These are phyloP conservation scores for Xanthoconium separans DNA, from an alignment of 1,284 basidiomycete species.

Conservation along the genomic window DNA sequence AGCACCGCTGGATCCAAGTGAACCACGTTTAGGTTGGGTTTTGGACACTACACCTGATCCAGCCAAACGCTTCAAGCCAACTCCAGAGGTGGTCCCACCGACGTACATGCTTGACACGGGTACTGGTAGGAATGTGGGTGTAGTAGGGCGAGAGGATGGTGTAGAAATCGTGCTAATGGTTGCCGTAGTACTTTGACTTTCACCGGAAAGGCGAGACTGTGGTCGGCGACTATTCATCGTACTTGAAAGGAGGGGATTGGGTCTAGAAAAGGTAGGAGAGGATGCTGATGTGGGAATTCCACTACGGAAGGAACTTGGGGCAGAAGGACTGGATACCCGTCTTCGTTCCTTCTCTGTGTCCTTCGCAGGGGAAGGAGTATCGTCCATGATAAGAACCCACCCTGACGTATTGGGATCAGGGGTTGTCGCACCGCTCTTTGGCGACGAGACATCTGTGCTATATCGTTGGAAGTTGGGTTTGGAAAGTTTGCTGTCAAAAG, in stretches of 20 bases:
- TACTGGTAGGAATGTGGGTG: slow-evolving; percentile 71
- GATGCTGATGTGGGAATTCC: slow-evolving; percentile 38
- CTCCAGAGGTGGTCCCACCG: slow-evolving; percentile 36
- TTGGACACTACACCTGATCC: slow-evolving; percentile 44
- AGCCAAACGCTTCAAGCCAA: slow-evolving; percentile 58
- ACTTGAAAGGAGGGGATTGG: slow-evolving; percentile 39
- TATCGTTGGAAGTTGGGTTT: slow-evolving; percentile 30
- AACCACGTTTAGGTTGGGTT: slow-evolving; percentile 54
- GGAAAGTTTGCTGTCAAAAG: slow-evolving; percentile 23
- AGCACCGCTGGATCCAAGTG: slow-evolving; percentile 48
- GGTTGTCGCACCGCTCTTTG: slow-evolving; percentile 45
- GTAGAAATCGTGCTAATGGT: slow-evolving; percentile 63
- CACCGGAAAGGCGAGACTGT: slow-evolving; percentile 67
- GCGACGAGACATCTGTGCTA: slow-evolving; percentile 39
- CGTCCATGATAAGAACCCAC: slow-evolving; percentile 83
- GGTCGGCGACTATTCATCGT: slow-evolving; percentile 53
- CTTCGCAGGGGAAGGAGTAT: slow-evolving; percentile 69
- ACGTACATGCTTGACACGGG: slow-evolving; percentile 52
- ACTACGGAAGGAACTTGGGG: slow-evolving; percentile 41
- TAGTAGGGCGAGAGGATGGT: slow-evolving; percentile 68
- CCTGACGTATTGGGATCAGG: slow-evolving; percentile 62
- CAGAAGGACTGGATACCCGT: slow-evolving; percentile 59
- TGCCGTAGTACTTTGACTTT: slow-evolving; percentile 52
- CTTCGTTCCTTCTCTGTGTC: slow-evolving; percentile 53
- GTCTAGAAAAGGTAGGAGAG: slow-evolving; percentile 38